These are phyloP conservation scores for Fusarium tricinctum DNA, from an alignment of 2,329 filamentous ascomycete genomes.

Conservation along the genomic window DNA sequence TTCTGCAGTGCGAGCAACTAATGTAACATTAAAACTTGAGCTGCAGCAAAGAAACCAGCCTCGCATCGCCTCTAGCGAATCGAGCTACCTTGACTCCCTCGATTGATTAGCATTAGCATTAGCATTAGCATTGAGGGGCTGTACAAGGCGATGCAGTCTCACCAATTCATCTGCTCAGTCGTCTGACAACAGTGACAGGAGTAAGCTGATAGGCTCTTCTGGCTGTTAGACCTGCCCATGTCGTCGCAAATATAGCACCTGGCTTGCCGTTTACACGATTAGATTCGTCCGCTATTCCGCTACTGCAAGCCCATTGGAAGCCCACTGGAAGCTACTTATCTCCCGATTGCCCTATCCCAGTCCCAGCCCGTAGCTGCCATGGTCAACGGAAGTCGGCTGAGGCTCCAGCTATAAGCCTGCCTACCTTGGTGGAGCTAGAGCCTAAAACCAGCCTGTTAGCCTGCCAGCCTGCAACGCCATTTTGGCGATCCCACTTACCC, in stretches of 20 bases:
- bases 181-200: background rate
- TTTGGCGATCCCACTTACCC: constrained; percentile 28
- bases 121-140: too few relatives aligned
- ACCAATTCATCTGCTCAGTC: background rate
- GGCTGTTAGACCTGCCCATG: constrained; percentile 6
- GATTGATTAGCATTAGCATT: too few relatives aligned
- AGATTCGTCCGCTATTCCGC: constrained; percentile 23
- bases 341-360: background rate
- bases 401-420: too few relatives aligned
- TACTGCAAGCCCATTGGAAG: constrained; percentile 27
- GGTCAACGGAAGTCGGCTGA: constrained; percentile 17
- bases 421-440: too few relatives aligned
- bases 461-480: constrained; percentile 13
- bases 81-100: background rate
- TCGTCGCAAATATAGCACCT: constrained; percentile 46
- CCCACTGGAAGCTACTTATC: background rate
- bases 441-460: background rate
- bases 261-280: too few relatives aligned
- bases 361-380: background rate
- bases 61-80: constrained; percentile 2
- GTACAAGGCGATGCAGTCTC: too few relatives aligned
- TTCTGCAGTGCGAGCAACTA: constrained; percentile 6
- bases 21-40: constrained; percentile 22
- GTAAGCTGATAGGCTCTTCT: background rate
- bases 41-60: constrained; percentile 21